Evolutionary conservation across 1,284 basidiomycete genomes (phyloP).

Genomic region (Melanopsichium pennsylvanicum): DNA sequence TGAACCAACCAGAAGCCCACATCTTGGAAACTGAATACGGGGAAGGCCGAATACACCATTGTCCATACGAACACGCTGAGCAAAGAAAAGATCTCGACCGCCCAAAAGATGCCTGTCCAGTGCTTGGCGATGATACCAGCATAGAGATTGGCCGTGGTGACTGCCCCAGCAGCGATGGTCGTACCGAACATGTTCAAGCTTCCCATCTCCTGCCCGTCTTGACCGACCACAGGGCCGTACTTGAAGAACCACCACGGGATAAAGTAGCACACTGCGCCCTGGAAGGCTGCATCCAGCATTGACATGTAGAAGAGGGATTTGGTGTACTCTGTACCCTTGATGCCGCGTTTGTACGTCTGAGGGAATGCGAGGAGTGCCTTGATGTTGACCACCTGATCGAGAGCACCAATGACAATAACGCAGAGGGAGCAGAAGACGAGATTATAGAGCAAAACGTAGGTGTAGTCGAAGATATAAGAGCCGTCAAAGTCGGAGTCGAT

Average conservation of each 20-base stretch:
- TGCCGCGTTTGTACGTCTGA: conserved; percentile 90
- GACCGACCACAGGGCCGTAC: conserved; percentile 64
- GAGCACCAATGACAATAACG: conserved; percentile 90
- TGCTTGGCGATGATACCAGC: conserved; percentile 51
- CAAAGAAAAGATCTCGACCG: conserved; percentile 53
- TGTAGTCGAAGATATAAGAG: conserved; percentile 95
- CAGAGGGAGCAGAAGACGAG: conserved; percentile 92
- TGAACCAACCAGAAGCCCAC: conserved; percentile 51
- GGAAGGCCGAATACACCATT: conserved; percentile 54
- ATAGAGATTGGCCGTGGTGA: conserved; percentile 78
- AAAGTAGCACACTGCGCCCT: conserved; percentile 88
- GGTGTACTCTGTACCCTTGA: conserved; percentile 90
- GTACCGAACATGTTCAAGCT: conserved; percentile 86
- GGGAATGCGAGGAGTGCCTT: conserved; percentile 89
- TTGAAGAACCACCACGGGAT: conserved; percentile 83
- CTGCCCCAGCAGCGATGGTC: conserved; percentile 84
- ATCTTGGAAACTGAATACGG: conserved; percentile 39
- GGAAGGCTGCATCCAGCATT: conserved; percentile 92
- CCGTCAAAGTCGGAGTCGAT: conserved; percentile 90
- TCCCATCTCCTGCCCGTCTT: conserved; percentile 66
- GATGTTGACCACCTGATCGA: conserved; percentile 94
- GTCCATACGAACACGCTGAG: conserved; percentile 56
- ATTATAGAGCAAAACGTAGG: conserved; percentile 72
- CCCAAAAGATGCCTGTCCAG: conserved; percentile 56
- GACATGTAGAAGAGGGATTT: conserved; percentile 90